Evolutionary conservation across 2,329 filamentous ascomycete genomes (phyloP).

Genomic region (Colletotrichum scovillei): DNA sequence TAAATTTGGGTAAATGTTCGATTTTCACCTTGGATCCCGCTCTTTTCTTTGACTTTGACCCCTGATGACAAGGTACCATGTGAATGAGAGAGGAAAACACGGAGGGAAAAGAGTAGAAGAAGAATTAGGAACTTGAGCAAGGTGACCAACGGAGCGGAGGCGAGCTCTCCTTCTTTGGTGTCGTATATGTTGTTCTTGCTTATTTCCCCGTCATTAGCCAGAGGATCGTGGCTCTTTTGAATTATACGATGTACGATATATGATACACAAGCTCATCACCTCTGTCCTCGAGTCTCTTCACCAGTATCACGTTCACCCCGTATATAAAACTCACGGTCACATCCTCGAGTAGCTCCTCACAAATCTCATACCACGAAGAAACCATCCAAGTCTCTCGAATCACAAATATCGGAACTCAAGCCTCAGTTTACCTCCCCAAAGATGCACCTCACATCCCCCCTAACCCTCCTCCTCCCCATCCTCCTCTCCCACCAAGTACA

Average conservation of each 20-base stretch:
- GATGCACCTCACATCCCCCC: neutral
- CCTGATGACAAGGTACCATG: no score
- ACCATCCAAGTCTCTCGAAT: neutral
- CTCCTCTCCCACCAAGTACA: conserved; percentile 28
- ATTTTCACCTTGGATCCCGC: no score
- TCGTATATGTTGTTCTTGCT: neutral
- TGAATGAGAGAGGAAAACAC: no score
- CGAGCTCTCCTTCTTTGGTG: no score
- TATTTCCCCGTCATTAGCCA: neutral
- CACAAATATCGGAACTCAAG: neutral
- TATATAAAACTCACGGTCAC: neutral
- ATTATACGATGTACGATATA: neutral
- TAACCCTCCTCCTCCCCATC: conserved; percentile 39
- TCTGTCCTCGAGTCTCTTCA: neutral
- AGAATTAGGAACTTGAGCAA: no score
- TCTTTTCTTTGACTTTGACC: no score
- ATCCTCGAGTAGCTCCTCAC: neutral
- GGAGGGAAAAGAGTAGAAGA: no score
- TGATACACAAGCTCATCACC: no score
- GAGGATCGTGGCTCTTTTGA: neutral
- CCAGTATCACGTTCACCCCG: neutral
- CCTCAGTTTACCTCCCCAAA: neutral
- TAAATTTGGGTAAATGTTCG: neutral
- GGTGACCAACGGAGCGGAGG: no score
- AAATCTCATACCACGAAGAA: neutral